phyloP scores from a whole-genome alignment of 2,329 filamentous ascomycete species.

The Aspergillus ochraceus region DNA sequence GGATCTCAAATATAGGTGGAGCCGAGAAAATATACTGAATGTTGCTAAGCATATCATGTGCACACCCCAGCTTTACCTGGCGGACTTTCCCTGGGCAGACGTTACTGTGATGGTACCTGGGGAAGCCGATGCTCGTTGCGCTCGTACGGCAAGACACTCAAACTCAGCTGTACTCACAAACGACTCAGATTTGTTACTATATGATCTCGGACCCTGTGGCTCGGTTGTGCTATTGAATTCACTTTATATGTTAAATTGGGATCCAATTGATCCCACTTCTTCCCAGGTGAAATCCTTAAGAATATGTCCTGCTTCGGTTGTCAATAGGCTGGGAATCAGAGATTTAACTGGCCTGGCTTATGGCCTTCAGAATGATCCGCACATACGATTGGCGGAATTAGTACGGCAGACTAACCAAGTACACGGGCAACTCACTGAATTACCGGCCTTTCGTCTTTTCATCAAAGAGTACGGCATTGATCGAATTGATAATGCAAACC shows the following conservation, averaged over 20 bases:
- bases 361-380: conserved; percentile 35
- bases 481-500: conserved; percentile 8
- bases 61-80: conserved; percentile 27
- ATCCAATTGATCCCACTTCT: conserved; percentile 12
- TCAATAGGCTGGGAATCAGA: conserved; percentile 33
- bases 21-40: conserved; percentile 23
- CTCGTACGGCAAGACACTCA: conserved; percentile 57
- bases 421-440: conserved; percentile 12
- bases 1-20: conserved; percentile 56
- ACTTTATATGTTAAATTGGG: conserved; percentile 44
- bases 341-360: conserved; percentile 41
- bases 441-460: conserved; percentile 30
- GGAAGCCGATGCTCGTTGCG: conserved; percentile 83
- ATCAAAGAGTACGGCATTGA: conserved; percentile 36
- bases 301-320: conserved; percentile 40
- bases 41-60: conserved; percentile 16
- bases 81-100: conserved; percentile 34
- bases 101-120: conserved; percentile 67
- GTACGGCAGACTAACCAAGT: conserved; percentile 31
- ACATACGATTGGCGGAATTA: conserved; percentile 30
- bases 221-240: conserved; percentile 69
- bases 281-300: conserved; percentile 31
- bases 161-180: conserved; percentile 68
- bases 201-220: conserved; percentile 64
- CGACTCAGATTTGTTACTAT: conserved; percentile 83